Evolutionary conservation across 2,329 filamentous ascomycete genomes (phyloP).

Genomic region (Nemania sp.): DNA sequence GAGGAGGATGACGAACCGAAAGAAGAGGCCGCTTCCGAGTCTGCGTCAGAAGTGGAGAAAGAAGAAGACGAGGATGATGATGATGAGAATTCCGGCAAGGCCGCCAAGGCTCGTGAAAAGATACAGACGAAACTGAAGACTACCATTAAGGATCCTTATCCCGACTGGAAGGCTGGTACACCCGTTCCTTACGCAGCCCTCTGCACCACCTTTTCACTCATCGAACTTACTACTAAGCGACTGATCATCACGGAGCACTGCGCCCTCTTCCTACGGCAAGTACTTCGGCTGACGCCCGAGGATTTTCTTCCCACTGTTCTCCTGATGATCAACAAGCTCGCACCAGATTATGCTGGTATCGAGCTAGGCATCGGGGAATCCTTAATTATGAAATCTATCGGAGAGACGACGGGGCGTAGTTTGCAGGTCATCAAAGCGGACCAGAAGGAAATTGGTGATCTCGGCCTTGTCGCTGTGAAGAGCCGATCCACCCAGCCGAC

Average conservation of each 20-base stretch:
- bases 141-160: constrained; percentile 78
- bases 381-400: constrained; percentile 97
- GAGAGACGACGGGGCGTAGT: constrained; percentile 88
- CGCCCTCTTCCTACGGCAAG: constrained; percentile 87
- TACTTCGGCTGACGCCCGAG: constrained; percentile 85
- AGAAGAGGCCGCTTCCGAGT: constrained; percentile 51
- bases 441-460: constrained; percentile 93
- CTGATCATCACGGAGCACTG: constrained; percentile 88
- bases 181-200: constrained; percentile 94
- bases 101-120: constrained; percentile 77
- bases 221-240: constrained; percentile 93
- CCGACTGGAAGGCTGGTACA: constrained; percentile 88
- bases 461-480: constrained; percentile 93
- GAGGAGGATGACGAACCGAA: constrained; percentile 45
- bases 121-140: constrained; percentile 76
- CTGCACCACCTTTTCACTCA: constrained; percentile 90
- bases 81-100: constrained; percentile 69
- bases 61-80: constrained; percentile 43
- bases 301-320: constrained; percentile 88
- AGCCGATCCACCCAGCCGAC: constrained; percentile 93
- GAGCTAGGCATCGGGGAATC: constrained; percentile 99
- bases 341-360: constrained; percentile 93
- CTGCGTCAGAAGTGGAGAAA: constrained; percentile 56
- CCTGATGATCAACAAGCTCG: constrained; percentile 97
- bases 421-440: constrained; percentile 90